Evolutionary conservation across 2,329 filamentous ascomycete genomes (phyloP).

Genomic region (Xylaria sp.): DNA sequence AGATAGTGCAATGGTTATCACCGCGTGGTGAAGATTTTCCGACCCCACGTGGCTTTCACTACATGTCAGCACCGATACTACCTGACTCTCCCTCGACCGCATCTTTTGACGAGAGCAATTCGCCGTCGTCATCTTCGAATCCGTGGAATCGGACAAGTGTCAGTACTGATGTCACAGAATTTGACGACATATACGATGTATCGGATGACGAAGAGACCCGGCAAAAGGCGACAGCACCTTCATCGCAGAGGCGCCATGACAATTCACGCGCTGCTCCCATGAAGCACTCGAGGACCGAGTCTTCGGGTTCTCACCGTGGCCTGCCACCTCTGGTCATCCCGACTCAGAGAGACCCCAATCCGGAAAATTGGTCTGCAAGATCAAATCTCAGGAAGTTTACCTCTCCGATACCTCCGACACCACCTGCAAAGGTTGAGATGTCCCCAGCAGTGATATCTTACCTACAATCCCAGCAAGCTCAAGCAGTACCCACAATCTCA

Average conservation of each 20-base stretch:
- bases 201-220: constrained; percentile 76
- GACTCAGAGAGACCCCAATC: constrained; percentile 47
- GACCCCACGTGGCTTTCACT: constrained; percentile 74
- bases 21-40: constrained; percentile 74
- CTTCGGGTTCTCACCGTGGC: constrained; percentile 52
- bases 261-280: constrained; percentile 51
- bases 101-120: constrained; percentile 59
- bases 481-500: constrained; percentile 77
- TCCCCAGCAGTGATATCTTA: constrained; percentile 79
- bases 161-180: constrained; percentile 74
- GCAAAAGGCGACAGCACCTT: constrained; percentile 58
- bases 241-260: constrained; percentile 50
- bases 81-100: constrained; percentile 68
- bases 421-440: constrained; percentile 75
- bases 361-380: constrained; percentile 58
- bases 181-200: constrained; percentile 88
- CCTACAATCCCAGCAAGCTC: constrained; percentile 70
- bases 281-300: constrained; percentile 54
- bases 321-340: constrained; percentile 66
- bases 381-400: constrained; percentile 58
- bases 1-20: constrained; percentile 67
- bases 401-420: constrained; percentile 71
- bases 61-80: constrained; percentile 70
- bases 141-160: constrained; percentile 72
- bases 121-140: constrained; percentile 64